Conservation (phyloP, 1,284 basidiomycete genomes). For the Ceratorhiza oryzae-sativae region DNA sequence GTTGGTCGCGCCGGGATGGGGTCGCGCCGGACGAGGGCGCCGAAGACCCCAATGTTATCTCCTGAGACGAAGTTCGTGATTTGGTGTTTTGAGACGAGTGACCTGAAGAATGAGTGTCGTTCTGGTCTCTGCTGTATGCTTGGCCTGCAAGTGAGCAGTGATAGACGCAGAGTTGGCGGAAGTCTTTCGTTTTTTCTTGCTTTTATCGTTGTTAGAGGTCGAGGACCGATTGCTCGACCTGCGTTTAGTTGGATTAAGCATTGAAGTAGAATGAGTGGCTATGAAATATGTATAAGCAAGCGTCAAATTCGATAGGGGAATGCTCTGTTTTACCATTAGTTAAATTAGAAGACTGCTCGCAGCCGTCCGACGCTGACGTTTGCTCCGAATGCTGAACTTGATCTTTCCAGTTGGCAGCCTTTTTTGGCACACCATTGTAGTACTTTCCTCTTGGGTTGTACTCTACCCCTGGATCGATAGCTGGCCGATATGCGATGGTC, state of each 20-base stretch:
- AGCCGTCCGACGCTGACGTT: neutral
- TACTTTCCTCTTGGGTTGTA: neutral
- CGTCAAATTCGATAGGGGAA: neutral
- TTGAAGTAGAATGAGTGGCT: neutral
- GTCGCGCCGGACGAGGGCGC: neutral
- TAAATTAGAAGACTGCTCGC: neutral
- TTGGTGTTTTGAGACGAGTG: neutral
- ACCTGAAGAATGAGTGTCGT: too few relatives aligned
- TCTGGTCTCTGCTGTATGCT: neutral
- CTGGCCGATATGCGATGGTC: neutral
- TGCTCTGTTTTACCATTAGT: neutral
- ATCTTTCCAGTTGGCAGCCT: neutral
- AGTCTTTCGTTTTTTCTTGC: neutral
- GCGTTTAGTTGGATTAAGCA: neutral
- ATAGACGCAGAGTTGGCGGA: neutral
- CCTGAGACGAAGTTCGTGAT: neutral
- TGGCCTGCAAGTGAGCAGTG: neutral
- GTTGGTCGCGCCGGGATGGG: neutral
- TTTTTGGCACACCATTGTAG: neutral
- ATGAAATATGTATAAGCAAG: neutral
- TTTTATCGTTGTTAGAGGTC: neutral
- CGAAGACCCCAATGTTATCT: neutral
- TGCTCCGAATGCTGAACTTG: neutral
- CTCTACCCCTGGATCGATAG: neutral
- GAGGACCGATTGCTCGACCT: neutral